phyloP scores from a whole-genome alignment of 192 early-diverging fungal genomes.

The Umbelopsis vinacea region DNA sequence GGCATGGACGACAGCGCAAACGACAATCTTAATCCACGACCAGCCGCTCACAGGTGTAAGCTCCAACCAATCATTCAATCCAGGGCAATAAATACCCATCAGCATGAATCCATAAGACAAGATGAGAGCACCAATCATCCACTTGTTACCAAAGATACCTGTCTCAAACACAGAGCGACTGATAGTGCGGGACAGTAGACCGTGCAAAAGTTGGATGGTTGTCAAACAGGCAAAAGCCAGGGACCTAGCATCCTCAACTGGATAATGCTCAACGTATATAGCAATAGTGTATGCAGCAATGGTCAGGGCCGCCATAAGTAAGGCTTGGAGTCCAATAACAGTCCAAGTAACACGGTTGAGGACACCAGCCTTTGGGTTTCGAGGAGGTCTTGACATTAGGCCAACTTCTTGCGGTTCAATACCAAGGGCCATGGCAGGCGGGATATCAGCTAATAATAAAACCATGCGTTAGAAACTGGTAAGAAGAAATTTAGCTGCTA shows the following conservation, averaged over 20 bases:
- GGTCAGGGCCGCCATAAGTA: conserved; percentile 66
- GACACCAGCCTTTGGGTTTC: conserved; percentile 74
- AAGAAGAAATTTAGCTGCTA: background rate
- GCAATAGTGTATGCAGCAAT: conserved; percentile 65
- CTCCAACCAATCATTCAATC: conserved; percentile 58
- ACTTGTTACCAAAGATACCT: conserved; percentile 77
- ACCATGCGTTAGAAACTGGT: background rate
- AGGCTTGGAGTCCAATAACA: conserved; percentile 75
- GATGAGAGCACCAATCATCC: conserved; percentile 77
- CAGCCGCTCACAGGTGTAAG: conserved; percentile 57
- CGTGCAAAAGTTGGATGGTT: conserved; percentile 83
- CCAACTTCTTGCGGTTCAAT: conserved; percentile 84
- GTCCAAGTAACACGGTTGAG: conserved; percentile 62
- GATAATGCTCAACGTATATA: conserved; percentile 32
- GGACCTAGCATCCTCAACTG: conserved; percentile 49
- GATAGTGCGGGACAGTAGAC: conserved; percentile 81
- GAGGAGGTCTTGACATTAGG: conserved; percentile 83
- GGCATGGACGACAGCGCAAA: conserved; percentile 58
- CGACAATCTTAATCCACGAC: conserved; percentile 69
- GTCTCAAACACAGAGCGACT: conserved; percentile 74
- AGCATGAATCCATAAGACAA: conserved; percentile 72
- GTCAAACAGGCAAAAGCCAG: conserved; percentile 82
- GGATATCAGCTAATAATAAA: conserved; percentile 74
- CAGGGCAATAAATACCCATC: conserved; percentile 77
- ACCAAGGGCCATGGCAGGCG: conserved; percentile 91